Evolutionary conservation across 73 alveolate species (phyloP), one percentile per base, ranked within the genome.

Genomic region (Tetrahymena malaccensis): DNA sequence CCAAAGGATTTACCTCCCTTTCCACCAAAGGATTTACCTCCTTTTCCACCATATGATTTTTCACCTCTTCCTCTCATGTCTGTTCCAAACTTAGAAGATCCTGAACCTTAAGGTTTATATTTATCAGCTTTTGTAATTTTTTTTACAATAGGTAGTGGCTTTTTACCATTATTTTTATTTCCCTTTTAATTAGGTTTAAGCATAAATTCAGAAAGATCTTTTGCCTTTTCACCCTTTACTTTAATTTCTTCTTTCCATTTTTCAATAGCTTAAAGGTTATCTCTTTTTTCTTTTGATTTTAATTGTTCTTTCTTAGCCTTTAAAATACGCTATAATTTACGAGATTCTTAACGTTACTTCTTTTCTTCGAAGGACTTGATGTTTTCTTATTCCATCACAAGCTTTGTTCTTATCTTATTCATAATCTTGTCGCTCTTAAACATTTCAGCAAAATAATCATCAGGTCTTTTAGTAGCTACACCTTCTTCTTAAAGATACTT

Each of bases 401-500:
- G 94, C 55, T 83, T 96, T 35, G 85, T 43, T 94, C 96, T 96
- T 10, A 96, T 95, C 94, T 96, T 96, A 33, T 95, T 85, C 98
- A 96, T 96, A 25, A 94, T 94, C 93, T 95, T 85, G 55, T 96
- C 98, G 22, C 97, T 44, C 93, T 96, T 96, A 40, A 96, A 83
- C 98, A 96, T 96, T 95, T 96, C 98, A 43, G 98, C 98, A 43
- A 96, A 96, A 96, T 85, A 96, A 89, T 96, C 98, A 85, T 96
- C 97, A 27, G 98, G 98, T 94, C 98, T 96, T 43, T 95, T 96
- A 96, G 96, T 96, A 9, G 96, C 94, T 44, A 96, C 96, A 13
- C 94, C 95, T 33, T 96, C 95, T 94, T 96, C 44, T 16, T 94
- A 43, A 33, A 96, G 95, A 55, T 35, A 43, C 84, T 96, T 96